These are phyloP conservation scores for Talaromyces nanjingensis DNA, from an alignment of 495 filamentous ascomycete species.

Conservation along the genomic window DNA sequence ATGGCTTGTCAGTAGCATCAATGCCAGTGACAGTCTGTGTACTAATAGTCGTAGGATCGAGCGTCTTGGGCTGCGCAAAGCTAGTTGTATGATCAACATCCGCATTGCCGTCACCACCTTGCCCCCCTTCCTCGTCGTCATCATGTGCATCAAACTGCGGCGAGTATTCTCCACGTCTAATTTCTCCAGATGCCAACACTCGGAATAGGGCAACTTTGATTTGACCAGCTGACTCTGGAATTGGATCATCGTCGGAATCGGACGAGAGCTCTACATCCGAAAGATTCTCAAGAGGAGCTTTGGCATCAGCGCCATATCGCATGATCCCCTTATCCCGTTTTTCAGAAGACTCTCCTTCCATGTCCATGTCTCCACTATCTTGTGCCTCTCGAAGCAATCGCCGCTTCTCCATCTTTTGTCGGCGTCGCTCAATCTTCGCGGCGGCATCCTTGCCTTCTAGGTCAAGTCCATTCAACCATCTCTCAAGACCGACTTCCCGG, in stretches of 20 bases:
- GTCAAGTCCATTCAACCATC: slow-evolving; percentile 92
- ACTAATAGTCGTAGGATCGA: slow-evolving; percentile 95
- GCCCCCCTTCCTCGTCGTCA: slow-evolving; percentile 66
- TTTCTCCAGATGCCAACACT: slow-evolving; percentile 91
- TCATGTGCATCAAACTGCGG: slow-evolving; percentile 97
- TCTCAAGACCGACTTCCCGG: slow-evolving; percentile 90
- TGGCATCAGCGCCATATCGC: slow-evolving; percentile 67
- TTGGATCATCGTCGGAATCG: slow-evolving; percentile 81
- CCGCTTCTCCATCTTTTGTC: slow-evolving; percentile 83
- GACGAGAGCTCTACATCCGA: slow-evolving; percentile 66
- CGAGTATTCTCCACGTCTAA: slow-evolving; percentile 94
- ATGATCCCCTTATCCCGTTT: slow-evolving; percentile 55
- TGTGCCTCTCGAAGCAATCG: slow-evolving; percentile 58
- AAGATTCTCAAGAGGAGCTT: slow-evolving; percentile 64
- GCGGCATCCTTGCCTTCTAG: slow-evolving; percentile 81
- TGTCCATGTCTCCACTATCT: slow-evolving; percentile 41
- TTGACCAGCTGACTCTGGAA: slow-evolving; percentile 90
- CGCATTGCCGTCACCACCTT: slow-evolving; percentile 35
- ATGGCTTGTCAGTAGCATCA: slow-evolving; percentile 89
- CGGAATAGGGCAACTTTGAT: slow-evolving; percentile 97
- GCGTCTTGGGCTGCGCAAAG: slow-evolving; percentile 93
- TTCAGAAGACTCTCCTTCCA: slow-evolving; percentile 38
- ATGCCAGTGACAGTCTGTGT: slow-evolving; percentile 99
- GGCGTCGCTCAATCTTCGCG: slow-evolving; percentile 79
- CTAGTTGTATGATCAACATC: slow-evolving; percentile 97